Base-by-base conservation (phyloP, 2,329 filamentous ascomycete genomes). In the Colletotrichum falcatum region DNA sequence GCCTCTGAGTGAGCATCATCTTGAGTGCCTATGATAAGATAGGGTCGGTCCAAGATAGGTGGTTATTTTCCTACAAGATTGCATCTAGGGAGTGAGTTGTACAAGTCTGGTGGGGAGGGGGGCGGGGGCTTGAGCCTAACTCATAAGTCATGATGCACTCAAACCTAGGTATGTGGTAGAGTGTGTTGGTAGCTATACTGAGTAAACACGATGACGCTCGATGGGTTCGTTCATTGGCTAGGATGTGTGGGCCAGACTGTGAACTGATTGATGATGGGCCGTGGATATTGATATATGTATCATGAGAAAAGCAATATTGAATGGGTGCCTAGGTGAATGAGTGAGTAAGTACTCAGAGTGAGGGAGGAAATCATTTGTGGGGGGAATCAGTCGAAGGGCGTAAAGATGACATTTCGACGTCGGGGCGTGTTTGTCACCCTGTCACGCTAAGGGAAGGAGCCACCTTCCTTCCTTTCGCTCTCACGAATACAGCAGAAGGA, bases 381-480 rank as follows among this genome's bases (percentile, higher is more conserved):
- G 30, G 44, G n/a, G 59, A 39, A 20, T 37, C 28, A n/a, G 35
- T 11, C 46, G 11, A 62, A 62, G 60, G 46, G 60, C 60, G 60
- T 35, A 35, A 37, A 20, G 30, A 42, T 42, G 60, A 39, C 59
- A 61, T n/a, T n/a, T n/a, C n/a, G n/a, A n/a, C n/a, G n/a, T n/a
- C n/a, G 37, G 8, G 59, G 59, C 46, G 59, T 53, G 16, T 11
- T 61, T 61, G 59, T 61, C 59, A 26, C 1, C n/a, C n/a, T n/a
- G n/a, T n/a, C n/a, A n/a, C n/a, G n/a, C n/a, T n/a, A n/a, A 28
- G 51, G 18, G 28, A 49, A 30, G n/a, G 35, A 37, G 35, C 35
- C 35, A 12, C 35, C 59, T 33, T 28, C 28, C 58, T 26, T 44
- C 16, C 3, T 42, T 3, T 42, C 6, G 1, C 39, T 18, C 39